These are phyloP conservation scores for Penicillium manginii DNA, from an alignment of 495 filamentous ascomycete genomes.

Conservation along the genomic window DNA sequence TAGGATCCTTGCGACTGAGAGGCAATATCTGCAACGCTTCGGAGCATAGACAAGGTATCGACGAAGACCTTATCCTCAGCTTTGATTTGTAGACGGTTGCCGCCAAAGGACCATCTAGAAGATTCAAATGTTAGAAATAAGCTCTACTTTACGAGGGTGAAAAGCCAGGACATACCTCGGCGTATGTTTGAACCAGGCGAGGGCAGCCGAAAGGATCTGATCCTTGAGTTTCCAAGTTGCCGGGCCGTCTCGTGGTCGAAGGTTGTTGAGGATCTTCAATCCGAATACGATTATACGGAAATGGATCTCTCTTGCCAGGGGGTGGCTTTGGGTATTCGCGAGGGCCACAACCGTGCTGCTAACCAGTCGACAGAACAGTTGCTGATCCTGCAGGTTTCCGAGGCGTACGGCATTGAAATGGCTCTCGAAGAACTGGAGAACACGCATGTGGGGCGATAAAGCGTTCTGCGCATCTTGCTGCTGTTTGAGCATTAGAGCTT, in stretches of 20 bases:
- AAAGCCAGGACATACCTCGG: slow-evolving; percentile 55
- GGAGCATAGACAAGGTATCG: slow-evolving; percentile 72
- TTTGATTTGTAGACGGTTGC: slow-evolving; percentile 89
- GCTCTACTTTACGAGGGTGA: background rate
- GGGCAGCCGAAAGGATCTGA: slow-evolving; percentile 77
- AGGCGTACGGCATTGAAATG: slow-evolving; percentile 91
- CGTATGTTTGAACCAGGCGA: slow-evolving; percentile 84
- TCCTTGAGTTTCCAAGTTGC: slow-evolving; percentile 83
- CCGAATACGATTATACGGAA: slow-evolving; percentile 86
- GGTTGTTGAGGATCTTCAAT: slow-evolving; percentile 72
- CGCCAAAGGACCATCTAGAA: slow-evolving; percentile 86
- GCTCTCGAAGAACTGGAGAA: slow-evolving; percentile 88
- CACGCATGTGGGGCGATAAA: slow-evolving; percentile 80
- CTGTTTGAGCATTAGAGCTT: slow-evolving; percentile 68
- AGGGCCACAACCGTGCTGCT: slow-evolving; percentile 73
- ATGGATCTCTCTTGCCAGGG: slow-evolving; percentile 86
- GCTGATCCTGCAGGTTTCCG: slow-evolving; percentile 76
- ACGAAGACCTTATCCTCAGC: slow-evolving; percentile 82
- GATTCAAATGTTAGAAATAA: slow-evolving; percentile 7
- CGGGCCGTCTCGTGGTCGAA: slow-evolving; percentile 59
- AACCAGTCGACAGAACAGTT: slow-evolving; percentile 78
- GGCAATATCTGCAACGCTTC: slow-evolving; percentile 58
- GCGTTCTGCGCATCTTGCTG: slow-evolving; percentile 78
- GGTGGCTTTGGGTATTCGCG: slow-evolving; percentile 71
- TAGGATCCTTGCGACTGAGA: slow-evolving; percentile 54